A percentile compares a stretch with the other conserved stretches of the same genome.
Evolutionary conservation across 148 eudicot genomes (phyloP).

Genomic region (Linanthus parryae): DNA sequence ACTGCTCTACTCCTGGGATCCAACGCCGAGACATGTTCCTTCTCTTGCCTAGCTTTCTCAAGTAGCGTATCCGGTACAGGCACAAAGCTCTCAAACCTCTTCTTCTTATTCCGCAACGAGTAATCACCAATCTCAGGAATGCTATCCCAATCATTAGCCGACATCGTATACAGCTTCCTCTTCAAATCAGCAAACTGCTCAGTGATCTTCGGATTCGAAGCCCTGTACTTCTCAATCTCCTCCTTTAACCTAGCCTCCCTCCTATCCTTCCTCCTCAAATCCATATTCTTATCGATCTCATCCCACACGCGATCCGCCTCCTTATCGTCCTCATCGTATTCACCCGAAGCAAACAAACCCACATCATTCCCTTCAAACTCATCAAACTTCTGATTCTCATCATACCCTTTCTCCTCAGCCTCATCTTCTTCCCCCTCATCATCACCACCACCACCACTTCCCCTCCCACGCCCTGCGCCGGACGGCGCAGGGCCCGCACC

Average conservation of each 20-base stretch:
- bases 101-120: conserved; percentile 84
- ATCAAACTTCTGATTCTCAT: conserved; percentile 96
- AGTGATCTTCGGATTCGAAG: conserved; percentile 81
- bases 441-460: conserved; percentile 52
- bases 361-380: conserved; percentile 98
- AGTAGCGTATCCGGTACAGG: conserved; percentile 86
- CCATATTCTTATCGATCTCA: conserved; percentile 76
- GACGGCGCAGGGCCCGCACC: conserved; percentile 32
- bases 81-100: conserved; percentile 85
- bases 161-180: conserved; percentile 63
- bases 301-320: conserved; percentile 96
- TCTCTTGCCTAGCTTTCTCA: conserved; percentile 95
- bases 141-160: conserved; percentile 76
- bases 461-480: conserved; percentile 59
- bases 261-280: conserved; percentile 80
- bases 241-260: conserved; percentile 89
- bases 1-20: conserved; percentile 85
- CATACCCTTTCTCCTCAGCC: conserved; percentile 74
- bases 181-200: conserved; percentile 93
- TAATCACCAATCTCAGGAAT: conserved; percentile 93
- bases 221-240: conserved; percentile 85
- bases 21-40: conserved; percentile 83
- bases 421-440: conserved; percentile 70
- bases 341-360: conserved; percentile 83
- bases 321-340: conserved; percentile 91